Evolutionary conservation across 257 asterid species (phyloP).

Genomic region (Solanum boliviense): DNA sequence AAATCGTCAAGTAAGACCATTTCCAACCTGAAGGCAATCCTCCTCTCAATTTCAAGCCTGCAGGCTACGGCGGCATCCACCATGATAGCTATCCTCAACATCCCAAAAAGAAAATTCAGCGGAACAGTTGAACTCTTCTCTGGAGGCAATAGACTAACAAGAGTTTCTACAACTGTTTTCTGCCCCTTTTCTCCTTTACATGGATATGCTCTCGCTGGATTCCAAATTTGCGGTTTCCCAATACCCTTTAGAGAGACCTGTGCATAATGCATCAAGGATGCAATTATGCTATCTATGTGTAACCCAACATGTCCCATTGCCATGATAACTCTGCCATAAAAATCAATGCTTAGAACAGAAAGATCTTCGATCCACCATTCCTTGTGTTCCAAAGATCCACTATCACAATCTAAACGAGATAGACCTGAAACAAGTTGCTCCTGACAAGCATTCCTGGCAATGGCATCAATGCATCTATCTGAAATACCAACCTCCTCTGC

Average conservation of each 20-base stretch:
- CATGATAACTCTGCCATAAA: constrained; percentile 30
- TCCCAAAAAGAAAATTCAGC: constrained; percentile 39
- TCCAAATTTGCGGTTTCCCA: constrained; percentile 52
- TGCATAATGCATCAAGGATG: constrained; percentile 52
- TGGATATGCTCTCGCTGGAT: constrained; percentile 34
- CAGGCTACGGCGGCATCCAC: constrained; percentile 36
- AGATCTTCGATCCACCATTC: constrained; percentile 74
- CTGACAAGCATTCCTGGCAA: constrained; percentile 38
- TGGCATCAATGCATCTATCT: constrained; percentile 24
- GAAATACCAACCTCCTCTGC: constrained; percentile 46
- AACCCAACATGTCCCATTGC: constrained; percentile 44
- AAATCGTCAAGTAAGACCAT: constrained; percentile 53
- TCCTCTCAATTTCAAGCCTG: constrained; percentile 44
- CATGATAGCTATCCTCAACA: constrained; percentile 49
- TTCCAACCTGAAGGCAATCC: constrained; percentile 42
- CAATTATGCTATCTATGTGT: constrained; percentile 32
- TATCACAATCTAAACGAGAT: constrained; percentile 29
- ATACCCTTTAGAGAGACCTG: constrained; percentile 38
- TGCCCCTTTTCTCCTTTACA: constrained; percentile 21
- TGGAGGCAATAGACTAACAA: constrained; percentile 35
- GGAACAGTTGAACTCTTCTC: constrained; percentile 42
- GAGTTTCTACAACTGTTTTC: constrained; percentile 29
- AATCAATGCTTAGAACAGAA: constrained; percentile 26
- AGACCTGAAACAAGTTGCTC: constrained; percentile 55
- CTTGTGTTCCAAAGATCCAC: constrained; percentile 22